These are phyloP conservation scores for Fusarium tanahbumbuense DNA, from an alignment of 2,329 filamentous ascomycete genomes.

Conservation along the genomic window DNA sequence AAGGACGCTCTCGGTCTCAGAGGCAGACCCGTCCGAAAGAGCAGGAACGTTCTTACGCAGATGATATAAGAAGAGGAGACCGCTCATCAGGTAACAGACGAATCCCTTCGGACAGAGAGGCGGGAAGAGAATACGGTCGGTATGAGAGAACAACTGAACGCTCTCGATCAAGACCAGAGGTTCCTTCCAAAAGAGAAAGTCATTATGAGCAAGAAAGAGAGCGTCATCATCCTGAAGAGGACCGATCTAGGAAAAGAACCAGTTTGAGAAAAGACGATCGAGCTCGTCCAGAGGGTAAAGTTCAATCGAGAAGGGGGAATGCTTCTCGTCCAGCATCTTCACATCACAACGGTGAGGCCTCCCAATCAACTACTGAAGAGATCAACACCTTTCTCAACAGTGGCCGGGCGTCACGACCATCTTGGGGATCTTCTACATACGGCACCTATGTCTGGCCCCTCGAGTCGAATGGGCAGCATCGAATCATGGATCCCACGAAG, in stretches of 20 bases:
- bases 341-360: not conserved
- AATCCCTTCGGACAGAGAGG: not conserved
- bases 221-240: not conserved
- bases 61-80: not conserved
- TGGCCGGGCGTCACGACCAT: not conserved
- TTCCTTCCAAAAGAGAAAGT: not conserved
- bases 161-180: not conserved
- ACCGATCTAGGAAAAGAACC: not conserved
- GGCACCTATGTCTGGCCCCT: constrained; percentile 41
- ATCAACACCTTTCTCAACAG: constrained; percentile 6
- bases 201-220: not conserved
- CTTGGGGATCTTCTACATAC: constrained; percentile 19
- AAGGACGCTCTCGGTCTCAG: not conserved
- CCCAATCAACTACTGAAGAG: constrained; percentile 6
- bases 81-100: not conserved
- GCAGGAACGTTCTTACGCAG: not conserved
- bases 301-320: not conserved
- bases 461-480: constrained; percentile 26
- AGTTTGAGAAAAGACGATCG: not conserved
- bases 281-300: not conserved
- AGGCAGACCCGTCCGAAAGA: not conserved
- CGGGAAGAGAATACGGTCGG: not conserved
- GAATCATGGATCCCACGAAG: constrained; percentile 37
- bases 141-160: not conserved
- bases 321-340: not conserved